Conservation (phyloP, 2,329 filamentous ascomycete genomes). For the Fusarium metavorans region DNA sequence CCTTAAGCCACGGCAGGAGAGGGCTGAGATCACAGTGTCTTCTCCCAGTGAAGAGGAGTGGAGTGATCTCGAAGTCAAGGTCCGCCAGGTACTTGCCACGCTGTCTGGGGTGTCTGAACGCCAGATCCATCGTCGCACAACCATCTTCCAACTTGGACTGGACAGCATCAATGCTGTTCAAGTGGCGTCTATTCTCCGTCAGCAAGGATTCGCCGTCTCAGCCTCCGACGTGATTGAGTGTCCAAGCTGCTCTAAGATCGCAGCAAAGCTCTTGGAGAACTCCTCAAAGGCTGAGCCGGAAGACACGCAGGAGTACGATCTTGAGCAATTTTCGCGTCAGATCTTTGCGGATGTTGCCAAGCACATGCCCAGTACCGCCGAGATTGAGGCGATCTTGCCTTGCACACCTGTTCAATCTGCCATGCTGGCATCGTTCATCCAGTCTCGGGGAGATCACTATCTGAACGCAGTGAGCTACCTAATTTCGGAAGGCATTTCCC, state of each 20-base stretch:
- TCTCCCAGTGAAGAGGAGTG: slow-evolving; percentile 51
- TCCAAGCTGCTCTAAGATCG: slow-evolving; percentile 59
- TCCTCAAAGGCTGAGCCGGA: slow-evolving; percentile 2
- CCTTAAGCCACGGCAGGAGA: slow-evolving; percentile 38
- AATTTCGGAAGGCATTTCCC: slow-evolving; percentile 56
- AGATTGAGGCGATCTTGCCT: slow-evolving; percentile 73
- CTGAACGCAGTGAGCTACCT: slow-evolving; percentile 77
- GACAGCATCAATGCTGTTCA: slow-evolving; percentile 92
- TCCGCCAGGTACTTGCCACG: slow-evolving; percentile 68
- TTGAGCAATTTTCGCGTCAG: slow-evolving; percentile 53
- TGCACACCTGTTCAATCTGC: slow-evolving; percentile 85
- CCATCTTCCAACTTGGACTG: slow-evolving; percentile 88
- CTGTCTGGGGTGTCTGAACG: slow-evolving; percentile 66
- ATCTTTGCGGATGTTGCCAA: slow-evolving; percentile 46
- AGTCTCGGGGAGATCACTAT: slow-evolving; percentile 76
- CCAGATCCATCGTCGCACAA: slow-evolving; percentile 70
- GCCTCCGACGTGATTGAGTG: slow-evolving; percentile 81
- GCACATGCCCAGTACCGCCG: slow-evolving; percentile 26
- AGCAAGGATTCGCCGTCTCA: slow-evolving; percentile 67
- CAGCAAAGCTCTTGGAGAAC: slow-evolving; percentile 42
- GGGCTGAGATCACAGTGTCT: slow-evolving; percentile 16
- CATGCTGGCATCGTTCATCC: slow-evolving; percentile 80
- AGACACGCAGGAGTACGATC: slow-evolving; percentile 49
- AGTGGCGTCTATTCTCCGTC: slow-evolving; percentile 76
- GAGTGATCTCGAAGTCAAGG: slow-evolving; percentile 61